Conservation (phyloP, 208 protist species). For the Vickermania ingenoplastis region DNA sequence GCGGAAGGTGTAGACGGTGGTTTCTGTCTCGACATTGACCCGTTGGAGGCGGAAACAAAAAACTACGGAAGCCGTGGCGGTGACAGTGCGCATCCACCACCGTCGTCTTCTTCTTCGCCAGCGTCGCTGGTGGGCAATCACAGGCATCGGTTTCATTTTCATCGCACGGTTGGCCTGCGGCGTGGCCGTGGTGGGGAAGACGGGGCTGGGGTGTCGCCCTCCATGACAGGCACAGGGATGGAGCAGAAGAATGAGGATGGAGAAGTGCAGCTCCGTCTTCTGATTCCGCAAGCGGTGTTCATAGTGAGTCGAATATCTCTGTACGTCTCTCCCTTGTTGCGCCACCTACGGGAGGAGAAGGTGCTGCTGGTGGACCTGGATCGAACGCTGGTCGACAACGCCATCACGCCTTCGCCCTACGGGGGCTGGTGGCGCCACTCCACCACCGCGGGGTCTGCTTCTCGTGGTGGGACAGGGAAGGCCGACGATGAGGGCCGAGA, state of each 20-base stretch:
- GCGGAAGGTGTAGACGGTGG: no score
- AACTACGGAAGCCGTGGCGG: neutral
- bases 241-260: no score
- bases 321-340: slow-evolving; percentile 50
- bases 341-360: slow-evolving; percentile 49
- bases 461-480: no score
- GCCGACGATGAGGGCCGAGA: no score
- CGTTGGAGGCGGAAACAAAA: neutral
- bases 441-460: no score
- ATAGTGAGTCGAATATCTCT: slow-evolving; percentile 38
- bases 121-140: neutral
- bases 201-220: neutral
- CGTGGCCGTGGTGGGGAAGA: neutral
- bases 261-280: no score
- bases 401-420: slow-evolving; percentile 21
- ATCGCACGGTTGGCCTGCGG: neutral
- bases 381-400: slow-evolving; percentile 78
- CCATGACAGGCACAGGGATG: no score
- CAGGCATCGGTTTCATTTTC: neutral
- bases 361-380: slow-evolving; percentile 74
- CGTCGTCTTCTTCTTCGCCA: neutral
- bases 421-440: slow-evolving; percentile 9
- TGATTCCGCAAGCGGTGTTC: slow-evolving; percentile 24
- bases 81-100: neutral
- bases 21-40: neutral